These are phyloP conservation scores for Schoenoplectus triqueter DNA, from an alignment of 202 grass and related monocot genomes.

Conservation along the genomic window DNA sequence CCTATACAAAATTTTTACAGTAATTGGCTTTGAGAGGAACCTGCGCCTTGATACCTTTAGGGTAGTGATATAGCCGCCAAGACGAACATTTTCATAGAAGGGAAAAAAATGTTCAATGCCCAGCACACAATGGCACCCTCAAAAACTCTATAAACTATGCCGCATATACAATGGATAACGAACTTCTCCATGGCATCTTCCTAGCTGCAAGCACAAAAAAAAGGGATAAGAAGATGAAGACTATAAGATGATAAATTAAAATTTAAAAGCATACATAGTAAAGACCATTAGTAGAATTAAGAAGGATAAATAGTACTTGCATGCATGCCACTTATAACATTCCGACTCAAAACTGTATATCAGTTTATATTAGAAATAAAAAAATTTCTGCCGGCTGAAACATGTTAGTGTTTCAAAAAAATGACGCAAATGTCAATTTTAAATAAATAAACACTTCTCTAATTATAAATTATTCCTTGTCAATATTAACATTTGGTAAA, in stretches of 20 bases:
- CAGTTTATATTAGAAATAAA: not conserved
- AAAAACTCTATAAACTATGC: not conserved
- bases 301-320: not conserved
- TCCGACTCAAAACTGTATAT: not conserved
- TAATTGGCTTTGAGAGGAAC: not conserved
- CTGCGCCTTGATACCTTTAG: not conserved
- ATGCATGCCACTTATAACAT: not conserved
- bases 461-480: not conserved
- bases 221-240: not conserved
- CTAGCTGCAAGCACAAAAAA: not conserved
- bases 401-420: slow-evolving; percentile 1
- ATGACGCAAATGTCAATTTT: not conserved
- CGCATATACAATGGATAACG: not conserved
- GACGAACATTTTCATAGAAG: not conserved
- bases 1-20: slow-evolving; percentile 32
- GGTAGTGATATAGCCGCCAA: not conserved
- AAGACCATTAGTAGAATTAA: not conserved
- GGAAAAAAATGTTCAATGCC: not conserved
- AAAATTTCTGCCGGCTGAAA: not conserved
- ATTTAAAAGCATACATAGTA: not conserved
- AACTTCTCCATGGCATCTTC: not conserved
- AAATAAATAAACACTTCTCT: not conserved
- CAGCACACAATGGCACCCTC: not conserved
- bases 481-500: slow-evolving; percentile 4
- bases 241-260: not conserved